A percentile compares a stretch with the other conserved stretches of the same genome.
Evolutionary conservation across 1,284 basidiomycete genomes (phyloP).

Genomic region (Coniophora puteana): DNA sequence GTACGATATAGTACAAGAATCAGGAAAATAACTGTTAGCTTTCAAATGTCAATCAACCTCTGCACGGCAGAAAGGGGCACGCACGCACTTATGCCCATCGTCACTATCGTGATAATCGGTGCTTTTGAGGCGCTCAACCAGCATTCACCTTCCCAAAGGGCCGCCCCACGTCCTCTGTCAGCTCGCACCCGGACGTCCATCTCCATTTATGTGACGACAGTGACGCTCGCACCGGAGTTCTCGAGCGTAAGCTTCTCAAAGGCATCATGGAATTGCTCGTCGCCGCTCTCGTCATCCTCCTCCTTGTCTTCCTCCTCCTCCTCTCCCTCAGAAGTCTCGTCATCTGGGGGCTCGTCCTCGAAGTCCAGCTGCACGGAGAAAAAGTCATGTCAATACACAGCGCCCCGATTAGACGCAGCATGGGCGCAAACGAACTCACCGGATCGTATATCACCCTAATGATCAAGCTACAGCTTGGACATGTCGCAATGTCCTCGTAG

Average conservation of each 20-base stretch:
- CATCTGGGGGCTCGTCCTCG: constrained; percentile 61
- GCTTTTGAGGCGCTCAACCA: too few species aligned
- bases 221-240: too few species aligned
- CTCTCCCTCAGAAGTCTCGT: constrained; percentile 35
- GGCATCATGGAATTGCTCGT: constrained; percentile 58
- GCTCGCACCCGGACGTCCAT: too few species aligned
- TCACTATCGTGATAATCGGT: too few species aligned
- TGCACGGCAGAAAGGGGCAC: too few species aligned
- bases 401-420: constrained; percentile 1
- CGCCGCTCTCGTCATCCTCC: constrained; percentile 33
- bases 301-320: constrained; percentile 39
- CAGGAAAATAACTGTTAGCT: too few species aligned
- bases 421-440: constrained; percentile 46
- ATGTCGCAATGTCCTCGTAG: constrained; percentile 95
- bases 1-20: too few species aligned
- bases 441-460: constrained; percentile 96
- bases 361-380: constrained; percentile 55
- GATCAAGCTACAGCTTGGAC: constrained; percentile 93
- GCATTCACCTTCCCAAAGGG: too few species aligned
- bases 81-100: too few species aligned
- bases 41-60: too few species aligned
- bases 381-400: constrained; percentile 3
- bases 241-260: constrained; percentile 61
- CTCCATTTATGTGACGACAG: too few species aligned
- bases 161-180: too few species aligned